Evolutionary conservation across 1,284 basidiomycete genomes (phyloP), one percentile per base, ranked within the genome.

Genomic region (Sporisorium iseilematis-ciliati): DNA sequence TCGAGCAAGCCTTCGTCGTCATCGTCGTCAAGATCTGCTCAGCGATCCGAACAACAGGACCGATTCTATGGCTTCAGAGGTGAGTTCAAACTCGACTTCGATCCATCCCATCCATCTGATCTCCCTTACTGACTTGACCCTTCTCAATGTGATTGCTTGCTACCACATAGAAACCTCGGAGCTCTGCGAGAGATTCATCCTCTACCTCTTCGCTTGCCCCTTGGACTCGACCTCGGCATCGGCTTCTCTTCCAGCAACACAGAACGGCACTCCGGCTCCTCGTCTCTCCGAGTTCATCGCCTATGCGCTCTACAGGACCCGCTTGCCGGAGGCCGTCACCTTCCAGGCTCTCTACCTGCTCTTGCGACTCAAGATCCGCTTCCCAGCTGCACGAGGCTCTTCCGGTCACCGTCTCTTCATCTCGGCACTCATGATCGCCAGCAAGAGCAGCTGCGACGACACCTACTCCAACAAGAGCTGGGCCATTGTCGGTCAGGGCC

Each of bases 331-430:
- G 52, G 72, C 69, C n/a, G 82, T 85, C 57, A 80, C 81, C 35
- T 81, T 78, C 56, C 81, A 82, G 54, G 84, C 84, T 2, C 60
- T 85, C 14, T 77, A 81, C 69, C 67, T 85, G 26, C 69, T 85
- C 18, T 65, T 78, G 64, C 75, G 84, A 38, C 75, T 85, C 62
- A 85, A 85, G 76, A 73, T 75, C 20, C 75, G 83, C 25, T 85
- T 80, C 67, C 84, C 84, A 11, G 82, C 80, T 29, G 84, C 84
- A 7, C 72, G 81, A 7, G 84, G 84, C 38, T 84, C 82, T 3
- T 85, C 84, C 1, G 84, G 84, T 48, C 84, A 85, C 74, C 81
- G 84, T 23, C 79, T 85, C 45, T 85, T 84, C 62, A 84, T 85
- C 63, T 83, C 84, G 7, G 84, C 84, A 1, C 72, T 84, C 42